Percentiles rank a stretch among this genome's conserved stretches.
phyloP scores from a whole-genome alignment of 2,329 filamentous ascomycete genomes.

The Exutisphaerella laricina region DNA sequence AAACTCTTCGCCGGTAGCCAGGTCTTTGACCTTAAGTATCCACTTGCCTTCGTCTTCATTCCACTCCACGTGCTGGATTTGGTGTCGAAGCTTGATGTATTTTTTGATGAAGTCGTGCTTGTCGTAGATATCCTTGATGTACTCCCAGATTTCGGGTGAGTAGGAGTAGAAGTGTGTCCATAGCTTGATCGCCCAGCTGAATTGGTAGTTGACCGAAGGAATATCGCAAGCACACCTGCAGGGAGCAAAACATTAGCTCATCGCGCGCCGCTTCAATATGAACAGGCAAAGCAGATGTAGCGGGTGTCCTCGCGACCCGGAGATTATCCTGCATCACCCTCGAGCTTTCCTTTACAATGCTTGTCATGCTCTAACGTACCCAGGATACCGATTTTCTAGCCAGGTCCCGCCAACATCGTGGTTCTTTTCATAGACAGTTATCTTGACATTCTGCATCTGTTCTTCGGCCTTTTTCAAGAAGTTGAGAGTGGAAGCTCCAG shows the following conservation, averaged over 20 bases:
- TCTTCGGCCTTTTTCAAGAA: conserved; percentile 42
- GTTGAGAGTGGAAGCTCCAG: conserved; percentile 39
- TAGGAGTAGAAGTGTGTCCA: conserved; percentile 48
- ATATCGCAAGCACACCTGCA: conserved; percentile 43
- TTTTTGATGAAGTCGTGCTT: conserved; percentile 43
- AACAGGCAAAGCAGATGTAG: too few species aligned
- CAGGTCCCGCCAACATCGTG: conserved; percentile 35
- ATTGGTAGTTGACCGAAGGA: conserved; percentile 46
- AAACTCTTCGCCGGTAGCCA: conserved; percentile 30
- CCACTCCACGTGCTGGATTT: conserved; percentile 43
- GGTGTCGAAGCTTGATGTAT: conserved; percentile 43
- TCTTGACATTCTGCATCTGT: conserved; percentile 37
- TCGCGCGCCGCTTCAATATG: too few species aligned
- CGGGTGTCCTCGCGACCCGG: too few species aligned
- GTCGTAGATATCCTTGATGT: conserved; percentile 43
- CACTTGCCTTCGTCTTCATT: conserved; percentile 38
- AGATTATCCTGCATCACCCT: too few species aligned
- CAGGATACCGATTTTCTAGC: conserved; percentile 34
- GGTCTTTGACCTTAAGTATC: conserved; percentile 35
- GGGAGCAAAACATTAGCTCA: too few species aligned
- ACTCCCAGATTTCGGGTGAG: conserved; percentile 45
- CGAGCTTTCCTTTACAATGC: too few species aligned
- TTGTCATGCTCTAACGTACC: too few species aligned
- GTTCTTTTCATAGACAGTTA: conserved; percentile 37
- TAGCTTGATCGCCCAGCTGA: conserved; percentile 46